Base-by-base conservation (phyloP, 352 stramenopile genomes). In the Elongisporangium anandrum region DNA sequence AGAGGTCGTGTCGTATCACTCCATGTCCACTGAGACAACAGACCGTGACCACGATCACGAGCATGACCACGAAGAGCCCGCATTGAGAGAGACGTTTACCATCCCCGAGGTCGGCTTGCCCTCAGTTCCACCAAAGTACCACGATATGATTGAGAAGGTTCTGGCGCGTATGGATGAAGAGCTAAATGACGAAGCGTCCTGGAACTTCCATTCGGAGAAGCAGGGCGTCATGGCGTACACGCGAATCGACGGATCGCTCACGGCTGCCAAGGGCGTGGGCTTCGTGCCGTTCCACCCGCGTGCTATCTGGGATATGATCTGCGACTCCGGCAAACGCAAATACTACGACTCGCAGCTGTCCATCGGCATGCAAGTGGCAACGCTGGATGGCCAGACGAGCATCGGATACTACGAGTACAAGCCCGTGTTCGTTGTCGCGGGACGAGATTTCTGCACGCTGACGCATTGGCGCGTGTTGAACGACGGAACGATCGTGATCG, bases 381-480 rank as follows among this genome's bases (percentile, higher is more conserved):
- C 45, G 8, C 59, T 90, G 41, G 74, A 92, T 45, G 68, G 67
- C 0, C 80, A 92, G 63, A 92, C 82, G 5, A 68, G 29, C 22
- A 77, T 90, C 56, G 80, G 88, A 53, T 87, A 90, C 51, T 65
- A 85, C n/a, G 78, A 89, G 68, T 90, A 82, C 79, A 92, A 92
- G 54, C 75, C 80, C 7, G 80, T 90, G 47, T 87, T 92, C 51
- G 70, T 90, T 17, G 79, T 92, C 20, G 76, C 80, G 7, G 82
- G 82, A 1, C 79, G 82, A 15, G 82, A 92, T 53, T 92, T 92
- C 58, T 81, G 74, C 57, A 90, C 77, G 22, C 65, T 90, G 17
- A 68, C 76, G 16, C 82, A 92, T 65, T 92, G 79, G 78, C 82
- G 82, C 5, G 75, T 88, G 45, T 55, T 90, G 0, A 57, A 77